phyloP scores from a whole-genome alignment of 225 moss, liverwort and hornwort species.

The Sphagnum tenellum region DNA sequence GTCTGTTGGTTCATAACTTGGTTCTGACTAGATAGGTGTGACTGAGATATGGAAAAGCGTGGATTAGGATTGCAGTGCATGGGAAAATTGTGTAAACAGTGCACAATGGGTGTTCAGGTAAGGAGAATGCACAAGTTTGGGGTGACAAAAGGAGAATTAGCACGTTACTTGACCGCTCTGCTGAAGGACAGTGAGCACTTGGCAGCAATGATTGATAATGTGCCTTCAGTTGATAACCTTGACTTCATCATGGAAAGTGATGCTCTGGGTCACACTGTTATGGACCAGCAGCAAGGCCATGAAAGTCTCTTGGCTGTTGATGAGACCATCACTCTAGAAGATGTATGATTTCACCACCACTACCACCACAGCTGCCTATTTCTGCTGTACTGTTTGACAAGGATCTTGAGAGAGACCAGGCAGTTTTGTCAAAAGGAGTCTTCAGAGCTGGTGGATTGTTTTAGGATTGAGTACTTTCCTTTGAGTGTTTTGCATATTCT shows the following conservation, averaged over 20 bases:
- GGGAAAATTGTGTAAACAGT: too few relatives aligned
- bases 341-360: conserved; percentile 26
- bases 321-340: conserved; percentile 88
- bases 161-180: conserved; percentile 94
- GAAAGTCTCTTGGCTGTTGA: conserved; percentile 87
- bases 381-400: too few relatives aligned
- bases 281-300: conserved; percentile 99
- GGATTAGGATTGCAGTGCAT: too few relatives aligned
- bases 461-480: too few relatives aligned
- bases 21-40: too few relatives aligned
- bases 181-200: conserved; percentile 97
- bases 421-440: too few relatives aligned
- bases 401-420: too few relatives aligned
- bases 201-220: conserved; percentile 99
- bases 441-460: too few relatives aligned
- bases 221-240: conserved; percentile 97
- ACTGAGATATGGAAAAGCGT: too few relatives aligned
- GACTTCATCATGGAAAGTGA: conserved; percentile 99
- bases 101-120: conserved; percentile 31
- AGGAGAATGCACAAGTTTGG: conserved; percentile 95
- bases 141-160: conserved; percentile 94
- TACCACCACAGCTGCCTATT: too few relatives aligned
- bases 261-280: conserved; percentile 91
- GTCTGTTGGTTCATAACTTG: too few relatives aligned
- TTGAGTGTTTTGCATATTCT: too few relatives aligned